Evolutionary conservation across 345 rosid genomes (phyloP).

Genomic region (Atalantia buxifolia): DNA sequence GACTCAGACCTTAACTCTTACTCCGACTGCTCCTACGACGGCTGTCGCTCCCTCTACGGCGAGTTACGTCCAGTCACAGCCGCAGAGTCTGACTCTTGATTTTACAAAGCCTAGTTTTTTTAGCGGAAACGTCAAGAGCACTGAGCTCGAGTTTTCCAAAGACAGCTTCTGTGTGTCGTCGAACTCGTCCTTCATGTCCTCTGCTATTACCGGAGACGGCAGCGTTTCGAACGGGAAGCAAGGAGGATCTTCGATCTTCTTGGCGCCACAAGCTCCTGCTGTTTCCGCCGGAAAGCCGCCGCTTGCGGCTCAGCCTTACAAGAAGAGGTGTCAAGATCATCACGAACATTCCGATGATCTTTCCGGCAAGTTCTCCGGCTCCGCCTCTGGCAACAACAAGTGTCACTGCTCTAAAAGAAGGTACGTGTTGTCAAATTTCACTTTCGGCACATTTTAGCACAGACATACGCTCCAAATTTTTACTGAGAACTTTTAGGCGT

Average conservation of each 20-base stretch:
- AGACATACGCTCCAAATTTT: neutral
- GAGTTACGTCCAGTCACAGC: slow-evolving; percentile 46
- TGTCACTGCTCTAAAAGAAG: slow-evolving; percentile 91
- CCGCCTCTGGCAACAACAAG: slow-evolving; percentile 55
- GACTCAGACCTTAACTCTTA: neutral
- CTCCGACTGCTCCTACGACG: slow-evolving; percentile 10
- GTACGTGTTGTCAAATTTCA: slow-evolving; percentile 35
- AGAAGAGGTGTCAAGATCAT: slow-evolving; percentile 72
- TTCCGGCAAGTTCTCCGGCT: slow-evolving; percentile 65
- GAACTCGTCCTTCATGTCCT: slow-evolving; percentile 84
- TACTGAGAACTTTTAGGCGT: neutral
- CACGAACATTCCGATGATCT: slow-evolving; percentile 53
- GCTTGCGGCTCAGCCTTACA: slow-evolving; percentile 49
- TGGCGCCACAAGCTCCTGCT: slow-evolving; percentile 40
- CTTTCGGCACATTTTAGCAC: slow-evolving; percentile 14
- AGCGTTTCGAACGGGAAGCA: slow-evolving; percentile 86
- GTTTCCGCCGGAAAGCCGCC: slow-evolving; percentile 76
- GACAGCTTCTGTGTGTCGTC: slow-evolving; percentile 77
- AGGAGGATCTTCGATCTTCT: slow-evolving; percentile 67
- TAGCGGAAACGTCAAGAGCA: slow-evolving; percentile 34
- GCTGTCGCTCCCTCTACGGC: slow-evolving; percentile 19
- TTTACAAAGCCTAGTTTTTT: slow-evolving; percentile 62
- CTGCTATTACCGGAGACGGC: slow-evolving; percentile 89
- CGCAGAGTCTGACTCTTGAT: slow-evolving; percentile 74
- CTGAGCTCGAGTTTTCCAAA: slow-evolving; percentile 62